Conservation (phyloP, 2,329 filamentous ascomycete species). For the Biscogniauxia sp. region DNA sequence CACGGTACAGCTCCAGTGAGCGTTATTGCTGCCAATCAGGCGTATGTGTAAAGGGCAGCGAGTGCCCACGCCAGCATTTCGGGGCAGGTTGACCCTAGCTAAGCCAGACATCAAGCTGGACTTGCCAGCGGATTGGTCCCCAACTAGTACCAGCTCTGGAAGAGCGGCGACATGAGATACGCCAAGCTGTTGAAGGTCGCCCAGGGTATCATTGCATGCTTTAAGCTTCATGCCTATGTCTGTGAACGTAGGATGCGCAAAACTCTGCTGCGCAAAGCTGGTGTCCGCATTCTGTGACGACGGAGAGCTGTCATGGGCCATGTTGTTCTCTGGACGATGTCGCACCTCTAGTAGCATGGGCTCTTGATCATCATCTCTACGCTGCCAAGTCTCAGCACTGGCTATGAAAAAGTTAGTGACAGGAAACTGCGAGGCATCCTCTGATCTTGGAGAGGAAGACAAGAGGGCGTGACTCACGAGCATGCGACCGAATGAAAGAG, state of each 20-base stretch:
- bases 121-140: slow-evolving; percentile 84
- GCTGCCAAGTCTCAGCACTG: slow-evolving; percentile 22
- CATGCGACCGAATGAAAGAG: slow-evolving; percentile 26
- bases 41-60: slow-evolving; percentile 79
- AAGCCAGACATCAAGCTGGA: slow-evolving; percentile 55
- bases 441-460: not conserved
- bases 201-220: slow-evolving; percentile 63
- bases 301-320: slow-evolving; percentile 16
- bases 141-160: slow-evolving; percentile 78
- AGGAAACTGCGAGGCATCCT: not conserved
- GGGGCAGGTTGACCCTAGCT: slow-evolving; percentile 58
- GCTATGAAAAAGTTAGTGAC: slow-evolving; percentile 17
- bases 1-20: slow-evolving; percentile 67
- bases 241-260: slow-evolving; percentile 39
- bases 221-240: slow-evolving; percentile 64
- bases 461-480: slow-evolving; percentile 20
- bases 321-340: slow-evolving; percentile 7
- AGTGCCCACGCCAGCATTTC: slow-evolving; percentile 58
- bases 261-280: slow-evolving; percentile 31
- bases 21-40: slow-evolving; percentile 52
- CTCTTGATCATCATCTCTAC: slow-evolving; percentile 21
- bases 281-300: slow-evolving; percentile 25
- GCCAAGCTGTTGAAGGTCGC: slow-evolving; percentile 67
- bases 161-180: slow-evolving; percentile 69
- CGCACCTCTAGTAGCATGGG: slow-evolving; percentile 29